phyloP scores from a whole-genome alignment of 352 stramenopile species.

The Globisporangium paroecandrum region DNA sequence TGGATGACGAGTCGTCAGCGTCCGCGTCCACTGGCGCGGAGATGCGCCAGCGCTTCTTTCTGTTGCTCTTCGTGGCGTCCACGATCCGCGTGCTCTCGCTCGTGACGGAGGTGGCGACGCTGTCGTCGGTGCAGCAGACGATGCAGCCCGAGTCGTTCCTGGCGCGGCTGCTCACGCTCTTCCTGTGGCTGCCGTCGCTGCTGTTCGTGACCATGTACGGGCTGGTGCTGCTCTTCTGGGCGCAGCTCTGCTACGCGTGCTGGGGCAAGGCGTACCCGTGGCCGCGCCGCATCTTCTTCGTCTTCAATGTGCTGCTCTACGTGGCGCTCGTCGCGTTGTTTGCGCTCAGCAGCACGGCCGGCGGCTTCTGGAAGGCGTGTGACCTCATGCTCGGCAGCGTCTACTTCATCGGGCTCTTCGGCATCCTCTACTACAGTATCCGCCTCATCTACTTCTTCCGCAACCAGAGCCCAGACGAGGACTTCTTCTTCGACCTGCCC shows the following conservation, averaged over 20 bases:
- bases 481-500: constrained; percentile 82
- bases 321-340: constrained; percentile 49
- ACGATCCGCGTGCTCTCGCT: constrained; percentile 60
- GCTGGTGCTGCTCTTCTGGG: constrained; percentile 82
- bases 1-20: constrained; percentile 50
- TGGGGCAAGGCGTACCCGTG: constrained; percentile 72
- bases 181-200: constrained; percentile 75
- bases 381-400: constrained; percentile 61
- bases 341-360: constrained; percentile 37
- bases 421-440: constrained; percentile 79
- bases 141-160: constrained; percentile 39
- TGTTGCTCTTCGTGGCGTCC: constrained; percentile 68
- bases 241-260: constrained; percentile 81
- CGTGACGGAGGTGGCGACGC: constrained; percentile 52
- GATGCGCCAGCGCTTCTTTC: constrained; percentile 73
- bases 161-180: constrained; percentile 48
- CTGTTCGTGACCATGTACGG: constrained; percentile 86
- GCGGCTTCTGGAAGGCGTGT: constrained; percentile 60
- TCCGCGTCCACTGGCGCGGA: constrained; percentile 65
- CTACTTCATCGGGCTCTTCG: constrained; percentile 62
- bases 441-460: constrained; percentile 80
- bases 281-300: constrained; percentile 70
- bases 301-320: constrained; percentile 77
- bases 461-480: constrained; percentile 64
- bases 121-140: constrained; percentile 36